These are phyloP conservation scores for Fusarium sp. DNA, from an alignment of 2,329 filamentous ascomycete species.

Conservation along the genomic window DNA sequence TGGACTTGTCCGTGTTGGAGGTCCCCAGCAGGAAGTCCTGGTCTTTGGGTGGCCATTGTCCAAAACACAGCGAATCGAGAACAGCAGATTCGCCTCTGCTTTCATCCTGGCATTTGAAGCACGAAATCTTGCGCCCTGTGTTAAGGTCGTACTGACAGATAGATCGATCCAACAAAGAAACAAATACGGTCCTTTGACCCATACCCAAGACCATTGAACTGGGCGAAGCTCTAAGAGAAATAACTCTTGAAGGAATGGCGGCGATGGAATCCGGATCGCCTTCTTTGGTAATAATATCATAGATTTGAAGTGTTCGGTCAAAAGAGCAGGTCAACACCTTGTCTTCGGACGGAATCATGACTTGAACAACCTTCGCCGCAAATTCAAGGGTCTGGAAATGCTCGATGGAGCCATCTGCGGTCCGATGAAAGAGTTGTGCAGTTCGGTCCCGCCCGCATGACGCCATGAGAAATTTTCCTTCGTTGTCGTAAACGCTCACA, in stretches of 20 bases:
- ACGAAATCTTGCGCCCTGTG: conserved; percentile 77
- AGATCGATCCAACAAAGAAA: conserved; percentile 73
- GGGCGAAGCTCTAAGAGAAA: conserved; percentile 89
- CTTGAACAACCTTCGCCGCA: conserved; percentile 84
- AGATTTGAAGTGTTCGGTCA: conserved; percentile 88
- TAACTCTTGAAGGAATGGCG: conserved; percentile 82
- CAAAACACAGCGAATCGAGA: conserved; percentile 82
- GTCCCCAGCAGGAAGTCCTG: conserved; percentile 84
- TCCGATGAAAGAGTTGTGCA: conserved; percentile 86
- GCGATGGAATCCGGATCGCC: conserved; percentile 76
- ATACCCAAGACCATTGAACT: conserved; percentile 83
- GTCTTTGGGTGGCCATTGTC: conserved; percentile 67
- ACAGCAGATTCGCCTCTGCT: conserved; percentile 86
- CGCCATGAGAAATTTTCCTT: conserved; percentile 77
- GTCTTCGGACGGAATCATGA: conserved; percentile 80
- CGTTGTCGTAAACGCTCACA: conserved; percentile 79
- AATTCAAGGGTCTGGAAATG: conserved; percentile 96
- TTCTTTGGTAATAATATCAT: conserved; percentile 82
- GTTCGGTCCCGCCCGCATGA: conserved; percentile 91
- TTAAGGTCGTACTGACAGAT: conserved; percentile 74
- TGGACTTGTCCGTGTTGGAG: conserved; percentile 95
- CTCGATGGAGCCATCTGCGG: conserved; percentile 72
- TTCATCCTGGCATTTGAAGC: conserved; percentile 88
- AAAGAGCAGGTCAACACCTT: conserved; percentile 88
- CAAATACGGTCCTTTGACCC: conserved; percentile 71